Evolutionary conservation across 805 yeast genomes (phyloP), one percentile per base, ranked within the genome.

Genomic region (Candida tammaniensis): DNA sequence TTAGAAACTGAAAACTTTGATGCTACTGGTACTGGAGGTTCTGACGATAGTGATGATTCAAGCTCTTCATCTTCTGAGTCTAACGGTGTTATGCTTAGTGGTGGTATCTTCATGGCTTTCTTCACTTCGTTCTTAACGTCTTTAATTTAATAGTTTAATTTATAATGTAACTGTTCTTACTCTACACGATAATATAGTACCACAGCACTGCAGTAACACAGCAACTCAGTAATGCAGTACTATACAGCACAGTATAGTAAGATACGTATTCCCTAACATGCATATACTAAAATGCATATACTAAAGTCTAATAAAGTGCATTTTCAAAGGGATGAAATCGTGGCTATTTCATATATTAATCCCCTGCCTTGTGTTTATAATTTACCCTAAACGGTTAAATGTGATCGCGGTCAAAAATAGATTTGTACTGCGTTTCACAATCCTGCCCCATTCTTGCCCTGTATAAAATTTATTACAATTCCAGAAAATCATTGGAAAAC

Each of bases 91-190:
- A 31, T 48, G 30, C 21, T 48, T 17, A 23, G 22, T 16, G 42
- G 43, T 31, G 50, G 49, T 19, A 34, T 47, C 20, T 13, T 54
- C 8, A 43, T 59, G 25, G 41, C 55, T 25, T 36, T 50, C 26
- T 15, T 60, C n/a, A 59, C 58, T 18, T 52, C 56, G 17, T 46
- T 46, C 16, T 38, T 59, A 36, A 54, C 68, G 20, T 34, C 55
- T 21, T 44, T 61, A 40, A 48, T 59, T 36, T 59, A 55, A 33
- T 24, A 19, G 12, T 7, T 7, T 27, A 14, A 18, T 18, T 18
- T 10, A 18, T 20, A 14, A 7, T 13, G 25, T 20, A 21, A 4
- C 21, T 5, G 24, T 20, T 22, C 18, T 20, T 20, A 9, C 14
- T 7, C 5, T 22, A 5, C 5, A 22, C n/a, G 6, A 22, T 6